Percentiles rank a stretch among this genome's conserved stretches.
phyloP scores from a whole-genome alignment of 176 grass and related monocot species.

The sorghum (Sorghum bicolor) region Sorghum_bicolor_NCBIv3 NC_012873.2:60877501-60878000 shows the following conservation, averaged over 20 bases:
- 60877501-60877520: slow-evolving; percentile 20
- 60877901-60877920: neutral
- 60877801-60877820: too few species aligned
- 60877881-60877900: neutral
- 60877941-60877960: neutral
- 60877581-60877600: neutral
- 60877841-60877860: neutral
- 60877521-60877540: slow-evolving; percentile 20
- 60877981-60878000: neutral
- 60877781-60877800: neutral
- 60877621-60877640: neutral
- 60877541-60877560: neutral
- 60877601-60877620: neutral
- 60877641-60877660: neutral
- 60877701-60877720: neutral
- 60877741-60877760: neutral
- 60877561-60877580: neutral
- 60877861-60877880: slow-evolving; percentile 1
- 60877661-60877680: neutral
- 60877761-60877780: neutral
- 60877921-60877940: neutral
- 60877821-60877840: neutral
- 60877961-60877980: neutral
- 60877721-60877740: slow-evolving; percentile 1
- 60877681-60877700: neutral